Conservation (phyloP, 2,329 filamentous ascomycete genomes). For the Diaporthe sp. region DNA sequence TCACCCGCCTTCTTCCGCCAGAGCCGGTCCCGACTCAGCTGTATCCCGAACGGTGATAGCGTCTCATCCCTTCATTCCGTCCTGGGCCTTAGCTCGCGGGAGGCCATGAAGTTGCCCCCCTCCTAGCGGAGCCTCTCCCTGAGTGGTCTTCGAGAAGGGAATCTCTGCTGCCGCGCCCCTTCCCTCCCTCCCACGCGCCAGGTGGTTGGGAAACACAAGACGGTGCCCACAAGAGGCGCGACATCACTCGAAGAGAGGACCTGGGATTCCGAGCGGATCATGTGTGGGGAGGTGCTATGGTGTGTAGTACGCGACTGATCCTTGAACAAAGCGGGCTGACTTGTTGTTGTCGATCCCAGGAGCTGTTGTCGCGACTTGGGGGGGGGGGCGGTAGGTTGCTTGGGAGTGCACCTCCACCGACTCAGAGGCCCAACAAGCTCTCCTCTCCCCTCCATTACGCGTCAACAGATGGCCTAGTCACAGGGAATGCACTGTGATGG, state of each 20-base stretch:
- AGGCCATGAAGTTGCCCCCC: background rate
- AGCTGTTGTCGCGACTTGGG: conserved; percentile 20
- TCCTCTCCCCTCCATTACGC: conserved; percentile 20
- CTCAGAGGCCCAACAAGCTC: background rate
- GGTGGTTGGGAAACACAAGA: conserved; percentile 4
- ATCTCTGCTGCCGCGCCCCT: background rate
- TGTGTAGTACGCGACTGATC: conserved; percentile 33
- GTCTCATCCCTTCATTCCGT: conserved; percentile 19
- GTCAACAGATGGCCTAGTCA: background rate
- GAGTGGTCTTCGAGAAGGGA: background rate
- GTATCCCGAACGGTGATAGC: conserved; percentile 26
- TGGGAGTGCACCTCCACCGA: background rate
- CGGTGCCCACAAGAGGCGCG: background rate
- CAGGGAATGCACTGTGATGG: background rate
- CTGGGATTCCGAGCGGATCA: conserved; percentile 26
- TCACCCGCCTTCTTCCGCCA: conserved; percentile 2
- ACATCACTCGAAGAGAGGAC: background rate
- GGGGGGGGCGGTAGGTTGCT: background rate
- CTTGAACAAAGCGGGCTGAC: conserved; percentile 22
- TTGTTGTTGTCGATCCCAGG: conserved; percentile 22
- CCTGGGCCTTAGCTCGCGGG: conserved; percentile 16
- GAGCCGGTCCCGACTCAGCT: conserved; percentile 19
- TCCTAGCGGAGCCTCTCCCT: background rate
- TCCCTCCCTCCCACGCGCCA: background rate
- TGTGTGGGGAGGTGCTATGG: conserved; percentile 34